Evolutionary conservation across 352 stramenopile genomes (phyloP), one percentile per base, ranked within the genome.

Genomic region (Aphanomyces astaci): DNA sequence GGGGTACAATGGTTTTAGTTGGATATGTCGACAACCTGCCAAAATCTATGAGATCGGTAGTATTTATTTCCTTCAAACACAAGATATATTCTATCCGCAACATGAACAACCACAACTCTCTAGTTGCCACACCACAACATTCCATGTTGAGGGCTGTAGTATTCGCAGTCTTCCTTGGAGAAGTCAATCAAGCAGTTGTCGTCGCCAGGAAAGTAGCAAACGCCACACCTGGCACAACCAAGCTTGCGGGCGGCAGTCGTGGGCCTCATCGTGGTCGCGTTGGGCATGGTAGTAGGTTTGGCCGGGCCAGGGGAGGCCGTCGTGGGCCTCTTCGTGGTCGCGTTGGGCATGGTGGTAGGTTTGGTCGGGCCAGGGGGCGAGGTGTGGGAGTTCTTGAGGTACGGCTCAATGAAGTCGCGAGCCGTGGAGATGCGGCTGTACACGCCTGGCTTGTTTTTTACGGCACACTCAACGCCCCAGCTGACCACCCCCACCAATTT

Each of bases 371-470:
- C 19, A 40, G 67, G 45, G 11, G n/a, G 30, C 52, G 46, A 24
- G 24, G 24, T 10, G 17, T 15, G 30, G 66, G 72, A 22, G n/a
- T n/a, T n/a, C n/a, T n/a, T n/a, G n/a, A n/a, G n/a, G n/a, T n/a
- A n/a, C n/a, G n/a, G n/a, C n/a, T n/a, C n/a, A n/a, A n/a, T n/a
- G n/a, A n/a, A n/a, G n/a, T n/a, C n/a, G n/a, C n/a, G n/a, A n/a
- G n/a, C n/a, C n/a, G n/a, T n/a, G n/a, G n/a, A n/a, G n/a, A 90
- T 72, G 15, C 81, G 74, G 0, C 75, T 72, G 70, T 88, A 89
- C 32, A 90, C 74, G 3, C 79, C 79, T 0, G 80, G 80, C 19
- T 74, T 75, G 0, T 75, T 74, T 0, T 54, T 57, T 2, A 53
- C 57, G 28, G 74, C 81, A 46, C 82, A 91, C 7, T 78, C 81